These are phyloP conservation scores for Blastocystis sp. DNA, from an alignment of 352 stramenopile genomes.

Conservation along the genomic window DNA sequence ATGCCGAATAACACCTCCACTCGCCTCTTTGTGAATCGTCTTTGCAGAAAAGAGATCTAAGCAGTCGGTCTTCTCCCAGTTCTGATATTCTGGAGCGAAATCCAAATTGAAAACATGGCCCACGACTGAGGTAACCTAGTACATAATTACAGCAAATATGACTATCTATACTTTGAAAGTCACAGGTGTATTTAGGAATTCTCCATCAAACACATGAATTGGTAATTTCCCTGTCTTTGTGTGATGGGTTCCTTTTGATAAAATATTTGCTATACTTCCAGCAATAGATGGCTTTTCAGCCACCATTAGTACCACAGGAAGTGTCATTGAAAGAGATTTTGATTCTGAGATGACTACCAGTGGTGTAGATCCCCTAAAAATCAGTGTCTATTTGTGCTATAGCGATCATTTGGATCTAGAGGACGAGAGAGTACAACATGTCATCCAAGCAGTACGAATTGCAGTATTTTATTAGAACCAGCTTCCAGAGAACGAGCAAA, in stretches of 20 bases:
- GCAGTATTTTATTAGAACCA: neutral
- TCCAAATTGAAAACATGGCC: constrained; percentile 73
- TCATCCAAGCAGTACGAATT: neutral
- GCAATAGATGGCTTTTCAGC: constrained; percentile 74
- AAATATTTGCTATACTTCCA: constrained; percentile 69
- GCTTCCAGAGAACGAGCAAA: neutral
- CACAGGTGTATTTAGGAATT: constrained; percentile 66
- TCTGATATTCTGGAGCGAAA: constrained; percentile 70
- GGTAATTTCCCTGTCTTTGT: constrained; percentile 67
- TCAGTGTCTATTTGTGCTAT: neutral
- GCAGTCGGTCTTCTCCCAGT: constrained; percentile 69
- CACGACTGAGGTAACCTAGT: constrained; percentile 71
- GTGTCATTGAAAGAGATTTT: constrained; percentile 13
- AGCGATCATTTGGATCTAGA: neutral
- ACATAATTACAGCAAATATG: neutral
- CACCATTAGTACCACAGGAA: constrained; percentile 71
- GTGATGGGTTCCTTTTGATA: constrained; percentile 64
- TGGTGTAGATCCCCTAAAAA: neutral
- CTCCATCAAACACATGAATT: constrained; percentile 69
- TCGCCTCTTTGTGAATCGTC: constrained; percentile 68
- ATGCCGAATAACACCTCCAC: constrained; percentile 56
- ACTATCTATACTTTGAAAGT: constrained; percentile 64
- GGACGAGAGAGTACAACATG: neutral
- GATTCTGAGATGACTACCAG: neutral
- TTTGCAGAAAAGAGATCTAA: constrained; percentile 69